Conservation (phyloP, 805 yeast species). For the Cyberlindnera galapagoensis region DNA sequence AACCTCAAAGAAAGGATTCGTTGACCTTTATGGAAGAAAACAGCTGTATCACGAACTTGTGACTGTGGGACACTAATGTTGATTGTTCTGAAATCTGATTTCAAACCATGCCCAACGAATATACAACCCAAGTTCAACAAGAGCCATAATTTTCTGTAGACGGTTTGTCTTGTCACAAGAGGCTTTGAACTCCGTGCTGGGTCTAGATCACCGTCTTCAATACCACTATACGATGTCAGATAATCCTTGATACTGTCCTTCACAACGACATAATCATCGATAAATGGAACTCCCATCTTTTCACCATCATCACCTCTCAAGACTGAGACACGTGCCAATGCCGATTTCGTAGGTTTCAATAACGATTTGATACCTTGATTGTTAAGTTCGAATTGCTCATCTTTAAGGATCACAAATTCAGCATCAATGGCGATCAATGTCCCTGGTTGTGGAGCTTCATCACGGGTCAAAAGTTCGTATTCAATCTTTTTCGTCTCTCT, state of each 20-base stretch:
- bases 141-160: constrained; percentile 87
- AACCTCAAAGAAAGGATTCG: constrained; percentile 80
- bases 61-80: constrained; percentile 79
- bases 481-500: constrained; percentile 54
- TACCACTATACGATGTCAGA: constrained; percentile 89
- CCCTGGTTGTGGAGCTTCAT: constrained; percentile 71
- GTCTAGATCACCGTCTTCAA: constrained; percentile 84
- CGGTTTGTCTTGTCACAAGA: constrained; percentile 72
- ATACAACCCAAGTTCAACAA: constrained; percentile 82
- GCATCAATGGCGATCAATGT: constrained; percentile 91
- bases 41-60: constrained; percentile 89
- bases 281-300: constrained; percentile 67
- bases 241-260: constrained; percentile 72
- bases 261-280: constrained; percentile 87
- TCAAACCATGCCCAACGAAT: constrained; percentile 92
- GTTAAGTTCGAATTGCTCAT: constrained; percentile 73
- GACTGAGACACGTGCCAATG: constrained; percentile 87
- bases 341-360: constrained; percentile 65
- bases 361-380: constrained; percentile 65
- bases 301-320: constrained; percentile 65
- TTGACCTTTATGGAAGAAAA: constrained; percentile 68
- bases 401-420: constrained; percentile 80
- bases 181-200: constrained; percentile 56
- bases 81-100: constrained; percentile 88
- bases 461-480: constrained; percentile 57